phyloP scores from a whole-genome alignment of 768 basidiomycete genomes.

The Termitomyces sp. region DNA sequence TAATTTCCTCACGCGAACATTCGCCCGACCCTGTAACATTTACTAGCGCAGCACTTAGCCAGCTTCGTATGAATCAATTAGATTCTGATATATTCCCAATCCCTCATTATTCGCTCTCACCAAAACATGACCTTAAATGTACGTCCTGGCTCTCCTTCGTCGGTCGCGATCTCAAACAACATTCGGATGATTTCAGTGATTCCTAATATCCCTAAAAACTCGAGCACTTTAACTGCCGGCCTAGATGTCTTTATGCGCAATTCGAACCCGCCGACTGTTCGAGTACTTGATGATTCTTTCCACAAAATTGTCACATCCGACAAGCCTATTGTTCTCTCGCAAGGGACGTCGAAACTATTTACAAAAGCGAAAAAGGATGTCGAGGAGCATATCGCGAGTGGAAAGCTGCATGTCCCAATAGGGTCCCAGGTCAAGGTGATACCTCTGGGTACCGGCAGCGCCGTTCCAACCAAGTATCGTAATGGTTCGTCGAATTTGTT shows the following conservation, averaged over 20 bases:
- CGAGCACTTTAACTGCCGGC: constrained; percentile 41
- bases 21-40: constrained; percentile 69
- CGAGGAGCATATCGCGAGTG: constrained; percentile 18
- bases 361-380: constrained; percentile 34
- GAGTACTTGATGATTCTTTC: constrained; percentile 35
- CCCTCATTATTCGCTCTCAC: constrained; percentile 49
- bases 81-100: constrained; percentile 73
- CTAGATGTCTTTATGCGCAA: constrained; percentile 48
- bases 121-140: constrained; percentile 42
- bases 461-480: constrained; percentile 80
- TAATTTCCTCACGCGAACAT: constrained; percentile 66
- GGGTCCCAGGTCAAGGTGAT: constrained; percentile 71
- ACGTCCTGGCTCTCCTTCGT: constrained; percentile 9
- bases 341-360: constrained; percentile 37
- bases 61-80: constrained; percentile 69
- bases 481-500: constrained; percentile 56
- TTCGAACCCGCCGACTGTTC: constrained; percentile 35
- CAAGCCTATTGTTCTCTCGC: constrained; percentile 29
- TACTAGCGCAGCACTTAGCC: constrained; percentile 68
- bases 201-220: constrained; percentile 46
- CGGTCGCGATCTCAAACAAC: not conserved
- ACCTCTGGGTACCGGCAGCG: constrained; percentile 87
- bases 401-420: constrained; percentile 20
- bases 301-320: constrained; percentile 33
- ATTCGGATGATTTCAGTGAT: constrained; percentile 28